These are phyloP conservation scores for Sphaerulina vaccinii DNA, from an alignment of 2,329 filamentous ascomycete species.

Conservation along the genomic window DNA sequence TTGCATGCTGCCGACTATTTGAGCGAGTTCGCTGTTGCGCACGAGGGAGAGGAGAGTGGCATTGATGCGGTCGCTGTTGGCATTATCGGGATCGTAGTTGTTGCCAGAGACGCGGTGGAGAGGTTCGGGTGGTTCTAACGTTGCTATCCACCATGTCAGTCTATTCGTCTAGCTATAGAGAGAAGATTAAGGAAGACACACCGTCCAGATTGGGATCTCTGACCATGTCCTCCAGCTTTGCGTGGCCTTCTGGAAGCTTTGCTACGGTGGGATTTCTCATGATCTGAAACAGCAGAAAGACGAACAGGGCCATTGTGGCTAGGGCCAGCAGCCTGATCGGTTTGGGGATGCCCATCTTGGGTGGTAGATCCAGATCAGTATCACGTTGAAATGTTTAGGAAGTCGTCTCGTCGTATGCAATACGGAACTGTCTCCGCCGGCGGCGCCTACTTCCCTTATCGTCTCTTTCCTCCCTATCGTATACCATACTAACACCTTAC, in stretches of 20 bases:
- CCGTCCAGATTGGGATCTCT: slow-evolving; percentile 84
- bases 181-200: slow-evolving; percentile 51
- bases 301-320: slow-evolving; percentile 68
- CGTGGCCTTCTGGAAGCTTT: slow-evolving; percentile 35
- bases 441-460: neutral
- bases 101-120: slow-evolving; percentile 68
- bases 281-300: slow-evolving; percentile 76
- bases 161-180: no score
- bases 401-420: neutral
- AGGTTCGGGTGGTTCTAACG: slow-evolving; percentile 75
- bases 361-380: neutral
- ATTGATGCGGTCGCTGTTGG: slow-evolving; percentile 80
- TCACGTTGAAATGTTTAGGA: neutral
- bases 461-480: neutral
- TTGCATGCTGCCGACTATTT: slow-evolving; percentile 81
- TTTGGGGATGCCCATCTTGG: slow-evolving; percentile 77
- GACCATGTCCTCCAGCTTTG: slow-evolving; percentile 60
- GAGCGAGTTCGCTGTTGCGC: slow-evolving; percentile 82
- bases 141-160: slow-evolving; percentile 40
- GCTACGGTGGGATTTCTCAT: slow-evolving; percentile 57
- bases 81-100: slow-evolving; percentile 74
- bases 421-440: neutral
- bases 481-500: neutral
- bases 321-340: slow-evolving; percentile 77
- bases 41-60: slow-evolving; percentile 90